Percentiles rank a stretch among this genome's conserved stretches.
phyloP scores from a whole-genome alignment of 805 yeast species.

The Metschnikowia picachoensis region DNA sequence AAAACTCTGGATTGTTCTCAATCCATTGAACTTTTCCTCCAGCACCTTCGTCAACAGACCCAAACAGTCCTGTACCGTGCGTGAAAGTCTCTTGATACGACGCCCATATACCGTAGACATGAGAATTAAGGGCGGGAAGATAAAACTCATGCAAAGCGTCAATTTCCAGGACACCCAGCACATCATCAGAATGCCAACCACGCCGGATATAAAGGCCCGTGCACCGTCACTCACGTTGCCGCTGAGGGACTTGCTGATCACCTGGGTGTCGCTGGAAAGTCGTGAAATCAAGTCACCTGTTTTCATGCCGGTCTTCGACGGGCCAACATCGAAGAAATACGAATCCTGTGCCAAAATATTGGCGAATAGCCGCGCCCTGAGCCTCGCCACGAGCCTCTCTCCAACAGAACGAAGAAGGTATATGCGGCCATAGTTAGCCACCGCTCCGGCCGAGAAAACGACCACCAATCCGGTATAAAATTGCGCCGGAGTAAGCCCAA shows the following conservation, averaged over 20 bases:
- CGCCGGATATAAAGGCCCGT: conserved; percentile 74
- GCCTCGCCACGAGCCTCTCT: conserved; percentile 79
- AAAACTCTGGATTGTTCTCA: conserved; percentile 85
- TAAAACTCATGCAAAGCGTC: conserved; percentile 72
- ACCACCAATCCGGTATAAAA: conserved; percentile 62
- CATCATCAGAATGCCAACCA: conserved; percentile 92
- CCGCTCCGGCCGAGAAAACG: conserved; percentile 68
- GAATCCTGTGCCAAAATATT: conserved; percentile 83
- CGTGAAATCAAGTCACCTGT: conserved; percentile 92
- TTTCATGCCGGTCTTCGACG: conserved; percentile 45
- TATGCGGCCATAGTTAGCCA: conserved; percentile 80
- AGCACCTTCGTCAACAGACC: conserved; percentile 86
- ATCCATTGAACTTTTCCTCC: conserved; percentile 84
- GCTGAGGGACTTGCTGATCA: conserved; percentile 81
- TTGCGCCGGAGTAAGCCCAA: conserved; percentile 58
- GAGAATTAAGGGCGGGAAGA: conserved; percentile 78
- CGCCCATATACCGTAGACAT: conserved; percentile 83
- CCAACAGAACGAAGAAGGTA: conserved; percentile 74
- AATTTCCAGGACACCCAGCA: conserved; percentile 76
- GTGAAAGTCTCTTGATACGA: conserved; percentile 67
- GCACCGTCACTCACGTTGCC: conserved; percentile 92
- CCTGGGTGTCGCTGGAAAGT: conserved; percentile 81
- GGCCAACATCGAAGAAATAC: conserved; percentile 80
- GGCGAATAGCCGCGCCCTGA: conserved; percentile 72
- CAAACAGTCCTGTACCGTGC: conserved; percentile 74